Conservation (phyloP, 352 stramenopile species). For the Ophiocytium majus region DNA sequence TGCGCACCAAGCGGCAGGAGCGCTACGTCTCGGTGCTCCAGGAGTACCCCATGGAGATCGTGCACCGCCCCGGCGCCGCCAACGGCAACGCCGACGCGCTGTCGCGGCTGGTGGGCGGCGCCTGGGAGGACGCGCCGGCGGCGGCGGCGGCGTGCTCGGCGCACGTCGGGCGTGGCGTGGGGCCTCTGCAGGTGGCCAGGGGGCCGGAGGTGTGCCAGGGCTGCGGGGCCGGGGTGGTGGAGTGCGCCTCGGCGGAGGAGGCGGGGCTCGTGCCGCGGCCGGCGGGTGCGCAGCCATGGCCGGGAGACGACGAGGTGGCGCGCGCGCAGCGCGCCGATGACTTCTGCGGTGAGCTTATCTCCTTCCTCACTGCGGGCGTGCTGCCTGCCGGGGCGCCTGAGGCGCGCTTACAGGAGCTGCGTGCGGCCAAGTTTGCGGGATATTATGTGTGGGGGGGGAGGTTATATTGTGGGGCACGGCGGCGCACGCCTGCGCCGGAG, state of each 20-base stretch:
- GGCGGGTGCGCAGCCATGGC: background rate
- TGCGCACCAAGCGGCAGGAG: background rate
- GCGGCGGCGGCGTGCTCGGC: no score
- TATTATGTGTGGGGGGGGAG: background rate
- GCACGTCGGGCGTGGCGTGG: no score
- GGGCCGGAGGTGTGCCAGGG: background rate
- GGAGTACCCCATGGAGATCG: background rate
- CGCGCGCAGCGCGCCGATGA: background rate
- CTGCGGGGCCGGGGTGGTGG: background rate
- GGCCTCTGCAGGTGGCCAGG: no score
- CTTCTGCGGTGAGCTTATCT: background rate
- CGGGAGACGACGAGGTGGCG: background rate
- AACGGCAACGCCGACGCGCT: background rate
- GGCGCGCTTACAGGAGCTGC: background rate
- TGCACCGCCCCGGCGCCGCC: background rate
- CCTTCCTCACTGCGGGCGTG: background rate
- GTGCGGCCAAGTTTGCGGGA: background rate
- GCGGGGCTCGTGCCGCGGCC: no score
- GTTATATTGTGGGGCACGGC: background rate
- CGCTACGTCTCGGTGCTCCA: background rate
- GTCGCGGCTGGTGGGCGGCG: background rate
- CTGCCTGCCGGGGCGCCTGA: background rate
- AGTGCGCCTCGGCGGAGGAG: background rate
- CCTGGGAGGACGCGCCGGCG: background rate
- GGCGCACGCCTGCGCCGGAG: background rate